Percentiles rank a stretch among this genome's conserved stretches.
Evolutionary conservation across 345 rosid genomes (phyloP).

Genomic region (rapeseed (Brassica napus)): Da-Ae NC_063436.1:14627501-14628000

Average conservation of each 20-base stretch:
- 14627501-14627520: slow-evolving; percentile 8
- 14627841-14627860: no score
- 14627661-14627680: not conserved
- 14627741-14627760: slow-evolving; percentile 33
- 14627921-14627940: slow-evolving; percentile 60
- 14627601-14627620: not conserved
- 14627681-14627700: not conserved
- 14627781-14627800: slow-evolving; percentile 19
- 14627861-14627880: not conserved
- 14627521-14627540: not conserved
- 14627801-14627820: slow-evolving; percentile 21
- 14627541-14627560: not conserved
- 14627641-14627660: not conserved
- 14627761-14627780: slow-evolving; percentile 29
- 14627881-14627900: not conserved
- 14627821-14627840: not conserved
- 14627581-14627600: slow-evolving; percentile 33
- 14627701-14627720: not conserved
- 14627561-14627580: slow-evolving; percentile 8
- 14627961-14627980: slow-evolving; percentile 65
- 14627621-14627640: not conserved
- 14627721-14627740: not conserved
- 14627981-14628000: slow-evolving; percentile 63
- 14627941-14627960: slow-evolving; percentile 51
- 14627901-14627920: not conserved